Evolutionary conservation across 2,329 filamentous ascomycete genomes (phyloP).

Genomic region (Ambrosiella beaveri): DNA sequence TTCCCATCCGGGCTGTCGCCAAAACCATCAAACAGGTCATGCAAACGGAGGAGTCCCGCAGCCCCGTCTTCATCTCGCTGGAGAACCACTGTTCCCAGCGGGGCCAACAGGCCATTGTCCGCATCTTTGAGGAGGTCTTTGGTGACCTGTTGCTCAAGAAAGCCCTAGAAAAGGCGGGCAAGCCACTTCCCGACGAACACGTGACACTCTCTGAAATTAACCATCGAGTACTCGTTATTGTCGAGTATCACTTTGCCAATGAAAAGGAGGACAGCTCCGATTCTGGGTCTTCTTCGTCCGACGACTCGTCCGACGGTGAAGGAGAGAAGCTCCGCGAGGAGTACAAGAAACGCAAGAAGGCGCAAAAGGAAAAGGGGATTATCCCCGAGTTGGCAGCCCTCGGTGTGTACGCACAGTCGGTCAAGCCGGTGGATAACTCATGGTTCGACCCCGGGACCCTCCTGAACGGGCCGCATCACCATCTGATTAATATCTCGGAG

Average conservation of each 20-base stretch:
- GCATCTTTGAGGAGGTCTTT: conserved; percentile 49
- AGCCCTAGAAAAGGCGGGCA: conserved; percentile 37
- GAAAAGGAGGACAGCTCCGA: conserved; percentile 27
- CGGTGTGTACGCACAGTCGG: conserved; percentile 52
- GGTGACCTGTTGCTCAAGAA: conserved; percentile 41
- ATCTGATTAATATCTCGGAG: conserved; percentile 54
- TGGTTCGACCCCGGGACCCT: conserved; percentile 39
- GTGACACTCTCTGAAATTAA: conserved; percentile 42
- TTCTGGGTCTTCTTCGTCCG: conserved; percentile 16
- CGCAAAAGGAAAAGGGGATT: conserved; percentile 34
- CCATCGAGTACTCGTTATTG: conserved; percentile 47
- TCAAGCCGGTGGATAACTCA: conserved; percentile 48
- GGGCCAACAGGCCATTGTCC: conserved; percentile 42
- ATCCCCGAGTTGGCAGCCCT: conserved; percentile 47
- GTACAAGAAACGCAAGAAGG: conserved; percentile 35
- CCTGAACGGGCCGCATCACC: conserved; percentile 42
- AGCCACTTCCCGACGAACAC: conserved; percentile 36
- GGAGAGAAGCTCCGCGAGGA: conserved; percentile 29
- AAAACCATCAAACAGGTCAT: conserved; percentile 46
- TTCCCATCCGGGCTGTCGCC: conserved; percentile 47
- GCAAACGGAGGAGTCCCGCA: conserved; percentile 34
- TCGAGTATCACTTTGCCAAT: conserved; percentile 45
- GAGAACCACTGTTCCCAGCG: conserved; percentile 48
- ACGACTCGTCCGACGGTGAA: conserved; percentile 24
- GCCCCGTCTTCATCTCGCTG: conserved; percentile 45